Base-by-base conservation (phyloP, 2,329 filamentous ascomycete species). In the Colletotrichum lupini region DNA sequence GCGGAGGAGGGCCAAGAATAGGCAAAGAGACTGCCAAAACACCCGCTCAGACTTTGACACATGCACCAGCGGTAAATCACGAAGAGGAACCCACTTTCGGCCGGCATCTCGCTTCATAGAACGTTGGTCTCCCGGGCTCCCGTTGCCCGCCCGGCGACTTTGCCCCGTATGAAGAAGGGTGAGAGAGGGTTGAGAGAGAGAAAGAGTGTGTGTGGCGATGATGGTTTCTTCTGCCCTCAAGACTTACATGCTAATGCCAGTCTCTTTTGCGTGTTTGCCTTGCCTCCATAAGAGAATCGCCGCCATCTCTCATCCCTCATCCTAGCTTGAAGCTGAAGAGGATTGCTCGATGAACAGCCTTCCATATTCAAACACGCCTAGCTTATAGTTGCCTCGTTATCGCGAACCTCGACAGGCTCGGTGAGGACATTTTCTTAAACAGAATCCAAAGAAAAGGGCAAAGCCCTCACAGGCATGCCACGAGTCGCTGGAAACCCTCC, bases 81-180 rank as follows among this genome's bases (percentile, higher is more conserved):
- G 28, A 32, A 52, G 42, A 49, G 12, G 35, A 42, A 1, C 14
- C 28, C 19, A 52, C 57, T 19, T 42, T 72, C 64, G 26, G 49
- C 57, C 35, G 49, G 64, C 37, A 42, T 19, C 16, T 42, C 37
- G 22, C 37, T 61, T 14, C 16, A n/a, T 19, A n/a, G n/a, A 5
- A 32, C 8, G 53, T 28, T 24, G 26, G 14, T 37, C 22, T 62
- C 65, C 42, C 65, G 66, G 53, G 53, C 14, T 19, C 3, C 14
- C 42, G 19, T 49, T 2, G 19, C 42, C 19, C 16, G 68, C 30
- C 59, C 52, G 66, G 60, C 24, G 59, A 69, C 70, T 69, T 69
- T 55, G 9, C 24, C 30, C 7, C 7, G 11, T 22, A 4, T 14
- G 26, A 28, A 19, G 37, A 3, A 16, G 32, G 37, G 16, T 7